A percentile compares a stretch with the other conserved stretches of the same genome.
Conservation (phyloP, 139 green algal species). For the Chlamydomonas applanata region DNA sequence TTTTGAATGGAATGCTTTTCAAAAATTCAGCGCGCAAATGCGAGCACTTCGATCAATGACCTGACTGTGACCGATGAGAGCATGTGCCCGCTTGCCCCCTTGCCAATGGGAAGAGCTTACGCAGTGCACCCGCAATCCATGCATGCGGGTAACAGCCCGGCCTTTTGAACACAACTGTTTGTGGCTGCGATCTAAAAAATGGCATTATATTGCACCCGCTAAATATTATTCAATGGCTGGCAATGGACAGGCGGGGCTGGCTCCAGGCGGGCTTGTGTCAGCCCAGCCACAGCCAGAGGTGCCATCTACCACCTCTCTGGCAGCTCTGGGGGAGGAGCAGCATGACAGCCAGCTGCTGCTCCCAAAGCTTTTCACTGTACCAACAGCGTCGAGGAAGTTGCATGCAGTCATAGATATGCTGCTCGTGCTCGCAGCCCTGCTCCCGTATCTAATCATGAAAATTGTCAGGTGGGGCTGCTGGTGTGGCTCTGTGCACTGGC, state of each 20-base stretch:
- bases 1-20: too few species aligned
- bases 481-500: not conserved
- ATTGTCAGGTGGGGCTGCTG: too few species aligned
- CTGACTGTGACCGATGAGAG: too few species aligned
- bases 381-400: not conserved
- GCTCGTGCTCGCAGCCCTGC: not conserved
- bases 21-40: too few species aligned
- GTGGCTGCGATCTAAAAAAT: not conserved
- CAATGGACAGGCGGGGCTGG: not conserved
- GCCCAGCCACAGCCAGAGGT: not conserved
- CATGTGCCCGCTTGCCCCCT: too few species aligned
- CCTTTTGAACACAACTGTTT: too few species aligned
- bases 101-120: too few species aligned
- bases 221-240: not conserved
- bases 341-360: not conserved
- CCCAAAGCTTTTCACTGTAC: not conserved
- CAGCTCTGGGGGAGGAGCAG: not conserved
- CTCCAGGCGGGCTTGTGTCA: not conserved
- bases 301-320: not conserved
- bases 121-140: too few species aligned
- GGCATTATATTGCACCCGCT: not conserved
- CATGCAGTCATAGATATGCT: constrained; percentile 14
- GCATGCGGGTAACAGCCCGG: too few species aligned
- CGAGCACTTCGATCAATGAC: too few species aligned
- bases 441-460: not conserved